Conservation (phyloP, 176 grass and related monocot species). For the Avena eriantha region DNA sequence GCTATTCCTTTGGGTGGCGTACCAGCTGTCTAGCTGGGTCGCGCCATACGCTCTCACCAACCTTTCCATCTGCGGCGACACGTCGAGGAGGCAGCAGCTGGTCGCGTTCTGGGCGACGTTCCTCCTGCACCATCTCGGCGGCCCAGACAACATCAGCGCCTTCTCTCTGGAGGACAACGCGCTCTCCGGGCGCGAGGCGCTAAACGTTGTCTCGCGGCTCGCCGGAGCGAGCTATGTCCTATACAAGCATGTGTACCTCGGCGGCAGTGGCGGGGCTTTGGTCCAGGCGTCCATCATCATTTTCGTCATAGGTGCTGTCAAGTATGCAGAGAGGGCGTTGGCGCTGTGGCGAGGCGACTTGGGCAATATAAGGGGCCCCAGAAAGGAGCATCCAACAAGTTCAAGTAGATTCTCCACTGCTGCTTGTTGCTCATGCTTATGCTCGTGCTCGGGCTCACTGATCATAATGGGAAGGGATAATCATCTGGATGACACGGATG, state of each 20-base stretch:
- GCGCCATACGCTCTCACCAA: constrained; percentile 29
- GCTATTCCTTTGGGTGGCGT: constrained; percentile 24
- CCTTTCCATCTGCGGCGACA: neutral
- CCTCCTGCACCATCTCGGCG: constrained; percentile 51
- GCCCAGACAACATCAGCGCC: constrained; percentile 51
- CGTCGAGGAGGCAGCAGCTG: neutral
- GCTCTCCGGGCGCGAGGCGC: neutral
- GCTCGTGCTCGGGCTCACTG: neutral
- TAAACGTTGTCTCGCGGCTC: neutral
- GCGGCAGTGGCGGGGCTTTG: neutral
- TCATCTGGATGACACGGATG: neutral
- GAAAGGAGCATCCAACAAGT: too few relatives aligned
- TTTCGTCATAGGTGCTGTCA: neutral
- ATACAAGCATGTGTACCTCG: neutral
- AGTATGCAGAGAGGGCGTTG: constrained; percentile 19
- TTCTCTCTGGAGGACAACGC: constrained; percentile 39
- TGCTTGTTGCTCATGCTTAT: neutral
- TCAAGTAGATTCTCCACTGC: neutral
- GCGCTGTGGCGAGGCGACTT: neutral
- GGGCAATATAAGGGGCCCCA: neutral
- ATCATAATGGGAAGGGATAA: neutral
- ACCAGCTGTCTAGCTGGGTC: constrained; percentile 36
- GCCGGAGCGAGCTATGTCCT: neutral
- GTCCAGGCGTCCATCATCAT: neutral
- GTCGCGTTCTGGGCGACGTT: constrained; percentile 37